These are phyloP conservation scores for Pugionium dolabratum DNA, from an alignment of 345 rosid genomes.

Conservation along the genomic window DNA sequence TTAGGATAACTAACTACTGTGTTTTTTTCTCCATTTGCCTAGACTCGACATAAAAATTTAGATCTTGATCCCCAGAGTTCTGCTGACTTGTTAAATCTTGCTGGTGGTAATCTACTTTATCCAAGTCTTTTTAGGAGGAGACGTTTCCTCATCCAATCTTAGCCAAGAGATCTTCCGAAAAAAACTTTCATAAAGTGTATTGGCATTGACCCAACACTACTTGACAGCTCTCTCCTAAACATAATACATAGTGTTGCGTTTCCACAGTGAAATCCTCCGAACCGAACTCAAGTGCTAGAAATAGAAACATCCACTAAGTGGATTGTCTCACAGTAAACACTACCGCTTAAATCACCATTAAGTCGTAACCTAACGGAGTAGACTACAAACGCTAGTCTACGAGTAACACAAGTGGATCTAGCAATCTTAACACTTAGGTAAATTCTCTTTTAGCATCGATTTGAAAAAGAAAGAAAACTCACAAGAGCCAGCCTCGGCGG, in stretches of 20 bases:
- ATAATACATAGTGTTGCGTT: neutral
- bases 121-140: slow-evolving; percentile 10
- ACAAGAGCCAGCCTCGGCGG: slow-evolving; percentile 83
- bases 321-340: slow-evolving; percentile 17
- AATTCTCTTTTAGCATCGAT: slow-evolving; percentile 4
- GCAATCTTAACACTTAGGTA: neutral
- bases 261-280: slow-evolving; percentile 3
- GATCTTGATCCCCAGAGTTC: slow-evolving; percentile 3
- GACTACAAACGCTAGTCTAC: neutral
- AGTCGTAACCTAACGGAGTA: neutral
- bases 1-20: slow-evolving; percentile 11
- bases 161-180: slow-evolving; percentile 3
- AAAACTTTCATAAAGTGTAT: slow-evolving; percentile 1
- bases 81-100: slow-evolving; percentile 11
- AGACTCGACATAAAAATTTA: neutral
- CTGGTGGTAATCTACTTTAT: slow-evolving; percentile 15
- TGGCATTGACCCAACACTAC: slow-evolving; percentile 13
- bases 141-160: slow-evolving; percentile 7
- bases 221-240: slow-evolving; percentile 16
- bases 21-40: slow-evolving; percentile 1
- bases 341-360: slow-evolving; percentile 5
- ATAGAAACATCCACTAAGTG: slow-evolving; percentile 11
- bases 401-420: slow-evolving; percentile 28
- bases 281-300: slow-evolving; percentile 1
- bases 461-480: slow-evolving; percentile 42